Evolutionary conservation across 169 alveolate species (phyloP).

Genomic region (Plasmodium vinckei): DNA sequence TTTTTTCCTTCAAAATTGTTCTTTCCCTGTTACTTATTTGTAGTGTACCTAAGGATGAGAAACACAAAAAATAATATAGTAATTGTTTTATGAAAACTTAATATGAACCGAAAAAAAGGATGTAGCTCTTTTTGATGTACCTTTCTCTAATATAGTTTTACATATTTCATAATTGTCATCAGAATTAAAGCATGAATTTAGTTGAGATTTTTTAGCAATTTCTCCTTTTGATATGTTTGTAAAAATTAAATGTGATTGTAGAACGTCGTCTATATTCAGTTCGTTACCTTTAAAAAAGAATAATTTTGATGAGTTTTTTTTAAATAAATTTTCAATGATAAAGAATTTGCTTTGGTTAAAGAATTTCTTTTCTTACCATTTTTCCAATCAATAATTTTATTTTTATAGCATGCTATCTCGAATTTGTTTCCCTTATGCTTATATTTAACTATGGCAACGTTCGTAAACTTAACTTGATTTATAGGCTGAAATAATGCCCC

Average conservation of each 20-base stretch:
- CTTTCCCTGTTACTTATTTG: constrained; percentile 93
- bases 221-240: constrained; percentile 96
- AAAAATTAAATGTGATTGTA: constrained; percentile 92
- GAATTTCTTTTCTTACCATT: constrained; percentile 52
- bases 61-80: background rate
- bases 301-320: background rate
- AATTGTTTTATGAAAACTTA: constrained; percentile 73
- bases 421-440: constrained; percentile 92
- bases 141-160: constrained; percentile 94
- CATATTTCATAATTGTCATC: constrained; percentile 89
- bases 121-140: constrained; percentile 59
- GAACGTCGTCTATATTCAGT: constrained; percentile 94
- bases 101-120: constrained; percentile 4
- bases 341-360: too few relatives aligned
- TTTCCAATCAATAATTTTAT: constrained; percentile 96
- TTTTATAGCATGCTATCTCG: constrained; percentile 98
- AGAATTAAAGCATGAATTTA: constrained; percentile 91
- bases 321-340: background rate
- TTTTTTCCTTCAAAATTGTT: constrained; percentile 84
- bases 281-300: constrained; percentile 87
- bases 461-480: constrained; percentile 94
- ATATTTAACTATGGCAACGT: constrained; percentile 95
- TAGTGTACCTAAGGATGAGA: constrained; percentile 80
- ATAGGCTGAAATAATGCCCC: constrained; percentile 94
- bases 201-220: constrained; percentile 92